Evolutionary conservation across 2,329 filamentous ascomycete genomes (phyloP).

Genomic region (Calycina herbarum): DNA sequence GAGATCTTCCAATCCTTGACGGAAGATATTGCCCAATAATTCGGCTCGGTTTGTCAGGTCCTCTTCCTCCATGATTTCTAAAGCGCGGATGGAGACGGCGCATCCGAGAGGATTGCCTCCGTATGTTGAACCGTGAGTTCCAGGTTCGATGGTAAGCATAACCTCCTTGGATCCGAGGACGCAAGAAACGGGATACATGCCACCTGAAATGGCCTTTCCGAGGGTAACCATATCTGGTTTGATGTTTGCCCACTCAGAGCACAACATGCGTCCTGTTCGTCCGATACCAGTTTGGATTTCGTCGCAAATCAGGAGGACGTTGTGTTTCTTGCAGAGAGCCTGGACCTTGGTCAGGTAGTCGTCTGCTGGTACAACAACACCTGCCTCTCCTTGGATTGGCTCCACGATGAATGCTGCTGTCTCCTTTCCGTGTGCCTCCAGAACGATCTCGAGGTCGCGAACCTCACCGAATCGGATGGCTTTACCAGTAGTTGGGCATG

Average conservation of each 20-base stretch:
- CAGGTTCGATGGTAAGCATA: constrained; percentile 94
- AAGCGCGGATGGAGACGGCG: constrained; percentile 89
- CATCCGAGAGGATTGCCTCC: constrained; percentile 95
- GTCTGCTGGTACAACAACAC: constrained; percentile 91
- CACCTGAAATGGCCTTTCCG: constrained; percentile 96
- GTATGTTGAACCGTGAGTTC: constrained; percentile 97
- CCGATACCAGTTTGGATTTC: constrained; percentile 99
- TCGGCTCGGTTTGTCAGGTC: constrained; percentile 82
- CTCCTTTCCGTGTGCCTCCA: constrained; percentile 79
- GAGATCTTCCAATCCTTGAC: constrained; percentile 72
- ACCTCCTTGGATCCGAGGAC: constrained; percentile 86
- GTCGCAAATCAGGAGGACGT: constrained; percentile 93
- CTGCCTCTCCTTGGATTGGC: constrained; percentile 96
- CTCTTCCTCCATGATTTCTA: constrained; percentile 93
- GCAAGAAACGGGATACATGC: constrained; percentile 98
- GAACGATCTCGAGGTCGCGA: constrained; percentile 72
- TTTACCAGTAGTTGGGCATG: constrained; percentile 72
- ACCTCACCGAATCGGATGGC: constrained; percentile 85
- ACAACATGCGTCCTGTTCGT: constrained; percentile 89
- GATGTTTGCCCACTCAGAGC: constrained; percentile 91
- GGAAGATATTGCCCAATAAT: constrained; percentile 77
- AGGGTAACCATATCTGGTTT: constrained; percentile 93
- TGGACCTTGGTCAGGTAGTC: constrained; percentile 80
- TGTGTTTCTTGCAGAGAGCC: constrained; percentile 89
- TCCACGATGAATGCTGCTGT: constrained; percentile 93